Evolutionary conservation across 2,329 filamentous ascomycete species (phyloP), one percentile per base, ranked within the genome.

Genomic region (Dendrostoma leiphaemia): DNA sequence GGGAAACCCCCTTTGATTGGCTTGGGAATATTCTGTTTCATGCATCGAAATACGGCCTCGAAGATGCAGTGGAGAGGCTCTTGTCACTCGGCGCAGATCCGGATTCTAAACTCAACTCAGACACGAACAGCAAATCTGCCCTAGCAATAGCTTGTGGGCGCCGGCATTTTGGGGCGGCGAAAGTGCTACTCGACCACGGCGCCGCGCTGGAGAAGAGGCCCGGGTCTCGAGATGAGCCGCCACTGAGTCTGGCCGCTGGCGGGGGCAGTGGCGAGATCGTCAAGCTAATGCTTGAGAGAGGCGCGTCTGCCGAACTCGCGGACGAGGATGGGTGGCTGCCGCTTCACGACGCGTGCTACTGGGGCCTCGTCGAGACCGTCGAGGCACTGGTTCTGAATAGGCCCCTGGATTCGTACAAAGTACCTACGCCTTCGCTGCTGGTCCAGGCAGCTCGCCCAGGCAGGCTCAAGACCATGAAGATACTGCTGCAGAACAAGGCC

Each of bases 1-100:
- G n/a, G n/a, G n/a, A n/a, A n/a, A 46, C 43, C 8, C 24, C 43
- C 6, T 46, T 46, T n/a, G 24, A 46, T n/a, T 46, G 43, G 43
- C 15, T 46, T 21, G 26, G 28, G 17, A 4, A 5, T 26, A 29
- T 29, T 6, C 4, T 46, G n/a, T 46, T 15, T 29, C 26, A 31
- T 12, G 43, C 43, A 6, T 17, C 43, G 6, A 32, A 2, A n/a
- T 46, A 29, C 43, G 43, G 43, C 4, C 28, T 31, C 26, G 17
- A 32, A 15, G 43, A 46, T 15, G 28, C n/a, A 29, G 47, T 32
- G 7, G 26, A 31, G 12, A 19, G 24, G 17, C n/a, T 43, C n/a
- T 21, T 41, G 2, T 2, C 24, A 24, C 24, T 50, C 12, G 48
- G 17, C 26, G 48, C 48, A 15, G 34, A 41, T 32, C 35, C 26